Percentiles rank a stretch among this genome's conserved stretches.
These are phyloP conservation scores for Fusarium staphyleae DNA, from an alignment of 2,329 filamentous ascomycete genomes.

Conservation along the genomic window DNA sequence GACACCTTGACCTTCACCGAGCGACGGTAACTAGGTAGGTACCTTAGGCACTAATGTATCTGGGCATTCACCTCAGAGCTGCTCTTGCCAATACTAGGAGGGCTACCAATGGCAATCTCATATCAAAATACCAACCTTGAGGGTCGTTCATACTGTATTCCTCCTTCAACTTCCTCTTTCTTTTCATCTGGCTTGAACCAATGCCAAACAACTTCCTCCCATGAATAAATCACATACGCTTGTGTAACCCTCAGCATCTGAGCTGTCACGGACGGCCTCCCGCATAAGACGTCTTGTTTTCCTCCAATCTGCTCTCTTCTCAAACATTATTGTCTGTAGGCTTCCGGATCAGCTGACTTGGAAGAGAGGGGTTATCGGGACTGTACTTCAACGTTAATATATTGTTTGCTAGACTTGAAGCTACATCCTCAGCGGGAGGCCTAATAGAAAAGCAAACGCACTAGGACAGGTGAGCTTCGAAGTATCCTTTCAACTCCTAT, in stretches of 20 bases:
- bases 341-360: neutral
- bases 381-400: neutral
- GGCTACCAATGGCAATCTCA: too few species aligned
- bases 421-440: too few species aligned
- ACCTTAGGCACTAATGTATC: too few species aligned
- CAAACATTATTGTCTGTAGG: neutral
- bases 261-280: conserved; percentile 21
- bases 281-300: conserved; percentile 10
- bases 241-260: neutral
- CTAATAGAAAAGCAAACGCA: neutral
- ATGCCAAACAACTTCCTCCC: too few species aligned
- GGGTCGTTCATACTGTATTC: too few species aligned
- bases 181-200: neutral
- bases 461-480: too few species aligned
- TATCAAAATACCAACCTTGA: too few species aligned
- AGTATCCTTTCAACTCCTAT: too few species aligned
- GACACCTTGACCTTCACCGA: conserved; percentile 2
- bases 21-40: too few species aligned
- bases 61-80: too few species aligned
- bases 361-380: neutral
- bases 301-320: conserved; percentile 3
- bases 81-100: neutral
- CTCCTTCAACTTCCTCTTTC: neutral
- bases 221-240: neutral
- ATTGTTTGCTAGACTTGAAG: neutral